phyloP scores from a whole-genome alignment of 805 yeast species.

The Tetrapisispora namnaoensis region DNA sequence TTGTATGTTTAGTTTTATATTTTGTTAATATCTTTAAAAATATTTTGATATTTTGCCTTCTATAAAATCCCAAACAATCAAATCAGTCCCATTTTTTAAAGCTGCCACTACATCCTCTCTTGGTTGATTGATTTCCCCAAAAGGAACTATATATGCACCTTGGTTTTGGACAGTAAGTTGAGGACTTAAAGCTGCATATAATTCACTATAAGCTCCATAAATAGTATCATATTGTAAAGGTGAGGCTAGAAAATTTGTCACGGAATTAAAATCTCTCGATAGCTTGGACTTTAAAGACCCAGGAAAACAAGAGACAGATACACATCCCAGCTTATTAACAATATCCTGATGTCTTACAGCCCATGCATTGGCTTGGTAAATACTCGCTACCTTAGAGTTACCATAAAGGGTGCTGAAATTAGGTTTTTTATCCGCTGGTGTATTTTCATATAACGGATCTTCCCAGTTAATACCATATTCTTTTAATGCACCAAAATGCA shows the following conservation, averaged over 20 bases:
- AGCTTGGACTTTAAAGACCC: slow-evolving; percentile 28
- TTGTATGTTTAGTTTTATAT: no score
- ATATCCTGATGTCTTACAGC: slow-evolving; percentile 16
- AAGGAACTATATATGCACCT: slow-evolving; percentile 31
- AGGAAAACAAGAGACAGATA: slow-evolving; percentile 29
- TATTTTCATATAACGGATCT: slow-evolving; percentile 20
- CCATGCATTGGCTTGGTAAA: slow-evolving; percentile 31
- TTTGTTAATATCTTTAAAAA: neutral
- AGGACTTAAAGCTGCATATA: slow-evolving; percentile 31
- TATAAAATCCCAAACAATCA: slow-evolving; percentile 22
- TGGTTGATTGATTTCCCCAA: slow-evolving; percentile 25
- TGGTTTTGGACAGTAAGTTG: slow-evolving; percentile 16
- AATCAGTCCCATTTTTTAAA: slow-evolving; percentile 20
- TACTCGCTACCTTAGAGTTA: slow-evolving; percentile 31
- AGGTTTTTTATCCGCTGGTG: slow-evolving; percentile 11
- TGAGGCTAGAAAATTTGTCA: slow-evolving; percentile 1
- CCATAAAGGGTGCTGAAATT: slow-evolving; percentile 21
- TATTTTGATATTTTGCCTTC: slow-evolving; percentile 8
- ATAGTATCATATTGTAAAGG: slow-evolving; percentile 12
- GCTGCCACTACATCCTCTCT: slow-evolving; percentile 21
- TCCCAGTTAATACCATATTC: slow-evolving; percentile 29
- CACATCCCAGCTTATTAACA: slow-evolving; percentile 19
- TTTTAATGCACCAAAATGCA: slow-evolving; percentile 23
- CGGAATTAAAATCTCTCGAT: slow-evolving; percentile 14
- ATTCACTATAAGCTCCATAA: slow-evolving; percentile 31